These are phyloP conservation scores for Bipolaris oryzae DNA, from an alignment of 2,329 filamentous ascomycete species.

Conservation along the genomic window DNA sequence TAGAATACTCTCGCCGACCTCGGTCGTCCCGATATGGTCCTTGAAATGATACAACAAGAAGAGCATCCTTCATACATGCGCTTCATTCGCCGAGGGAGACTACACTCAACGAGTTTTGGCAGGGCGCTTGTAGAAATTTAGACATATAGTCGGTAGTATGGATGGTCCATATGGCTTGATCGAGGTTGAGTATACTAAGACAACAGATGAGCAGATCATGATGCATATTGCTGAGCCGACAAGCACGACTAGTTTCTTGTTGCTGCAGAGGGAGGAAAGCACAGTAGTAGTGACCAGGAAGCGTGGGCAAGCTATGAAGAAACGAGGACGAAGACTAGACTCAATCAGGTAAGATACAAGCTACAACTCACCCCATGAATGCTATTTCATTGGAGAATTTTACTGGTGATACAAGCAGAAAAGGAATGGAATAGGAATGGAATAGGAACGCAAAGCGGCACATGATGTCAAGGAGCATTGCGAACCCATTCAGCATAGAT, in stretches of 20 bases:
- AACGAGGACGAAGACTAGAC: neutral
- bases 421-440: no score
- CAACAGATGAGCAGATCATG: neutral
- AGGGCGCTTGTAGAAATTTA: conserved; percentile 53
- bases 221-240: conserved; percentile 34
- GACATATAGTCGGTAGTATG: conserved; percentile 46
- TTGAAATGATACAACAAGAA: conserved; percentile 55
- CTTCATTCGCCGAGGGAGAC: conserved; percentile 55
- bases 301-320: neutral
- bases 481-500: no score
- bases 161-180: conserved; percentile 52
- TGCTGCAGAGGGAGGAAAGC: conserved; percentile 12
- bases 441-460: no score
- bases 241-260: conserved; percentile 24
- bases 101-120: conserved; percentile 54
- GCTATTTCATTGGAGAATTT: no score
- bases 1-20: conserved; percentile 52
- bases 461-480: no score
- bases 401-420: no score
- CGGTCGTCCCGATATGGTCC: conserved; percentile 46
- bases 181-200: conserved; percentile 28
- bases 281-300: neutral
- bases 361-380: no score
- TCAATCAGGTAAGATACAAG: no score
- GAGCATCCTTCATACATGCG: conserved; percentile 58